These are phyloP conservation scores for Elaeis oleifera DNA, from an alignment of 202 grass and related monocot genomes.

Conservation along the genomic window DNA sequence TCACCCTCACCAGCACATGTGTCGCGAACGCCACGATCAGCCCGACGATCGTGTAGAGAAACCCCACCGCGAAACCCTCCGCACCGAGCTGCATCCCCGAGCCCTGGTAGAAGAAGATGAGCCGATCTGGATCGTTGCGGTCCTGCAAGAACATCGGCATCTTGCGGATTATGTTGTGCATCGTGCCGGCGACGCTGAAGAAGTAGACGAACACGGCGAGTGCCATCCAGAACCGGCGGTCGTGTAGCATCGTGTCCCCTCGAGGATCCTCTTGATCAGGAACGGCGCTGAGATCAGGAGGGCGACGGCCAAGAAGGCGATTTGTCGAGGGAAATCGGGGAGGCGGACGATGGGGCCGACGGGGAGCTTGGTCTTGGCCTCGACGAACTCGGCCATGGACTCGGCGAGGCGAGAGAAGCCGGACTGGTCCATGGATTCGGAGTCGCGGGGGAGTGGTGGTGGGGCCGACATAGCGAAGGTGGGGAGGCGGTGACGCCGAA, in stretches of 20 bases:
- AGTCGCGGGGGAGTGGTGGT: constrained; percentile 38
- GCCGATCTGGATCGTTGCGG: constrained; percentile 54
- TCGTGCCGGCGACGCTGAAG: constrained; percentile 89
- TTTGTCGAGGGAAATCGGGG: constrained; percentile 66
- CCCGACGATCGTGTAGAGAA: constrained; percentile 77
- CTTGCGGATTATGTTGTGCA: constrained; percentile 88
- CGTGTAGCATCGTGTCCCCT: constrained; percentile 81
- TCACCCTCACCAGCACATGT: constrained; percentile 56
- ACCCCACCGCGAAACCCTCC: constrained; percentile 79
- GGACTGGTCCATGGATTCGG: constrained; percentile 82
- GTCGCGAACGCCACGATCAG: constrained; percentile 64
- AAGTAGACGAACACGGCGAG: constrained; percentile 79
- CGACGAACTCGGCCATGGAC: constrained; percentile 90
- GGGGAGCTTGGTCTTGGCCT: constrained; percentile 59
- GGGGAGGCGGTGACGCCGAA: constrained; percentile 87
- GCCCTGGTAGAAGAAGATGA: constrained; percentile 92
- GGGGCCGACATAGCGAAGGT: constrained; percentile 61
- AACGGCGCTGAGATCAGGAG: constrained; percentile 63
- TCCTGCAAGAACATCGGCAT: constrained; percentile 80
- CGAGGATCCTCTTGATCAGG: constrained; percentile 53
- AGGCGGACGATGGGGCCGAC: constrained; percentile 82
- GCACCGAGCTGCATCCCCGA: constrained; percentile 93
- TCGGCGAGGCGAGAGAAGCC: constrained; percentile 78
- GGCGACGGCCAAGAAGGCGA: constrained; percentile 39
- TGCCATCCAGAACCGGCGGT: constrained; percentile 64